These are phyloP conservation scores for Mentha longifolia DNA, from an alignment of 257 asterid species.

Conservation along the genomic window DNA sequence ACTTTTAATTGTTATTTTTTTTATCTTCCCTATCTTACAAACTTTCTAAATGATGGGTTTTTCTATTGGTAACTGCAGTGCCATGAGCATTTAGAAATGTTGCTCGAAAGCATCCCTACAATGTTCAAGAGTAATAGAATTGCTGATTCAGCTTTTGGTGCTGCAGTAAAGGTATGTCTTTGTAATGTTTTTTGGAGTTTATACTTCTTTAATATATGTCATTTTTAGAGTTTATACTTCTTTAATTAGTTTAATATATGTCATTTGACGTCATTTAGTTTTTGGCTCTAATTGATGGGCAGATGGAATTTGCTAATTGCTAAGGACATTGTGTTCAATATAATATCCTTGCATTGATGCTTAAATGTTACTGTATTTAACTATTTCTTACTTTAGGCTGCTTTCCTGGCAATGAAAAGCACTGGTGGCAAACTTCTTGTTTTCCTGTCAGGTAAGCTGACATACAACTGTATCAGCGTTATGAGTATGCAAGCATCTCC, in stretches of 20 bases:
- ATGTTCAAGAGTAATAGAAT: constrained; percentile 82
- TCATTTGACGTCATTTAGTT: constrained; percentile 14
- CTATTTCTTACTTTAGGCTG: constrained; percentile 64
- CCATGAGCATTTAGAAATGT: constrained; percentile 80
- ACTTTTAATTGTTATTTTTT: no score
- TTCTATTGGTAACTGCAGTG: constrained; percentile 59
- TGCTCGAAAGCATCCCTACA: constrained; percentile 85
- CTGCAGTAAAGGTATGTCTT: constrained; percentile 79
- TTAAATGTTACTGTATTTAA: not conserved
- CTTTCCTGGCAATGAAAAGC: constrained; percentile 94
- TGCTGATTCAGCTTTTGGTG: constrained; percentile 94
- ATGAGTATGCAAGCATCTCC: constrained; percentile 6
- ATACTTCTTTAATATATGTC: constrained; percentile 10
- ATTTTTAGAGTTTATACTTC: constrained; percentile 7
- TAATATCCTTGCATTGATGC: constrained; percentile 26
- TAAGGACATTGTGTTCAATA: constrained; percentile 22
- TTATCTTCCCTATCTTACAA: not conserved
- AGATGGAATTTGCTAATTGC: constrained; percentile 9
- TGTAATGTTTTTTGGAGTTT: not conserved
- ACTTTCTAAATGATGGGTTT: constrained; percentile 1
- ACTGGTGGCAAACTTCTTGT: constrained; percentile 98
- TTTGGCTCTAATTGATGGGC: constrained; percentile 20
- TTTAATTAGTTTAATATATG: constrained; percentile 21
- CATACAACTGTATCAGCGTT: constrained; percentile 8
- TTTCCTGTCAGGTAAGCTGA: constrained; percentile 84